Conservation (phyloP, 352 stramenopile genomes). For the Phytophthora melonis region DNA sequence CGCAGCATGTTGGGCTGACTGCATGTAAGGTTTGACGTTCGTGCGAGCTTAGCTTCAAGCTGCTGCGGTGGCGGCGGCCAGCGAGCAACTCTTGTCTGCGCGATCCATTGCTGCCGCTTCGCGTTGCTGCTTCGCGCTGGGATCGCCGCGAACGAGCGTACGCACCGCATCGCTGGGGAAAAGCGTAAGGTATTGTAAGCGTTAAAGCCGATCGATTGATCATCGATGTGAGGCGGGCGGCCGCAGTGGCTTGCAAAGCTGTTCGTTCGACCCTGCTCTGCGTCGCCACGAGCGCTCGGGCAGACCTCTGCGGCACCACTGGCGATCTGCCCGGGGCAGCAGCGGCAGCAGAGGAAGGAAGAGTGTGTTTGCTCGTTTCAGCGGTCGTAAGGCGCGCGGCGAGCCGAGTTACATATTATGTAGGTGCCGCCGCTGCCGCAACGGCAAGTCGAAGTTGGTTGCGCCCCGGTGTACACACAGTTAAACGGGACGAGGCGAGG, state of each 20-base stretch:
- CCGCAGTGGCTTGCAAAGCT: neutral
- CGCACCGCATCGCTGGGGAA: neutral
- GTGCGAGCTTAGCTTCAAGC: no score
- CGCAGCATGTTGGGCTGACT: neutral
- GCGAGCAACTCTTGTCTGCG: neutral
- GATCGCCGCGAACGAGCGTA: neutral
- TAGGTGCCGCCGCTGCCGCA: no score
- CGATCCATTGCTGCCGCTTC: conserved; percentile 5
- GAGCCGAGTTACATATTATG: no score
- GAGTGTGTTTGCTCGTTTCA: conserved; percentile 1
- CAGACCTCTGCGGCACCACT: conserved; percentile 4
- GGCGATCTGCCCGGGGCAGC: neutral
- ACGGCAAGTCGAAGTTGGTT: no score
- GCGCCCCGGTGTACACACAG: neutral
- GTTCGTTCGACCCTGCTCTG: neutral
- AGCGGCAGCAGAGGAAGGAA: no score
- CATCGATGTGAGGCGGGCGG: neutral
- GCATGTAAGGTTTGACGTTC: no score
- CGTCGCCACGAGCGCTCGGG: neutral
- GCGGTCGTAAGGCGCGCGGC: conserved; percentile 14
- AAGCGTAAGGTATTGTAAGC: no score
- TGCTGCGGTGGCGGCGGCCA: neutral
- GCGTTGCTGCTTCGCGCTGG: neutral
- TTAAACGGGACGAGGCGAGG: conserved; percentile 4
- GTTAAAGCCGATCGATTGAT: neutral